Base-by-base conservation (phyloP, 495 filamentous ascomycete species). In the Lindgomyces ingoldianus region DNA sequence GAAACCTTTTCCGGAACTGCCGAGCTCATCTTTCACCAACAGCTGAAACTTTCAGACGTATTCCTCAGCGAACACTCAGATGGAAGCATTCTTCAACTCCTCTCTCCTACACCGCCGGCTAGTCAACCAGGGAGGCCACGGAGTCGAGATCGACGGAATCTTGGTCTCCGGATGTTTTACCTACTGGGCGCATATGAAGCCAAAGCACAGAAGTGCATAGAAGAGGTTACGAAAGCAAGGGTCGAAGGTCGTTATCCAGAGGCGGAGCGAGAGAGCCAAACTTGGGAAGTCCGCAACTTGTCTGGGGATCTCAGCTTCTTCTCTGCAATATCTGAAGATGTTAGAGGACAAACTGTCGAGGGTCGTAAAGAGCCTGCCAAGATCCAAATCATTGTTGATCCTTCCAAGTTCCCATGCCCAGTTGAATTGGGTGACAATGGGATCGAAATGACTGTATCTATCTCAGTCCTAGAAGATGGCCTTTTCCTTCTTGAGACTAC, bases 221-320 rank as follows among this genome's bases (percentile, higher is more conserved):
- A 98, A 77, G 94, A 98, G 64, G 80, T 96, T 24, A 82, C 84
- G 22, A 93, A 91, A 74, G 93, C 93, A 10, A 85, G 86, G 60
- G 87, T 96, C 53, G 93, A 96, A 74, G 89, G 86, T 8, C 82
- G 94, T 39, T 93, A 91, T 69, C 75, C 89, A 1, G 90, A 96
- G 67, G 74, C 77, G 24, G 88, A 94, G 79, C 82, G 91, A 57
- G 89, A 96, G 75, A 84, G 85, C 48, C 81, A 85, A 25, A 87
- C 86, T 67, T 96, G 91, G 91, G 85, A 88, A 24, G 78, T 95
- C 11, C 83, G 91, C 22, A 87, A 84, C 60, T 74, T 79, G 1
- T 79, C 83, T 27, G 87, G 80, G 48, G 84, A 81, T 57, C 75
- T 93, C 19, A 84, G 81, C 39, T 75, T 96, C 21, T 80, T 91